These are phyloP conservation scores for Peronospora tabacina DNA, from an alignment of 352 stramenopile genomes.

Conservation along the genomic window DNA sequence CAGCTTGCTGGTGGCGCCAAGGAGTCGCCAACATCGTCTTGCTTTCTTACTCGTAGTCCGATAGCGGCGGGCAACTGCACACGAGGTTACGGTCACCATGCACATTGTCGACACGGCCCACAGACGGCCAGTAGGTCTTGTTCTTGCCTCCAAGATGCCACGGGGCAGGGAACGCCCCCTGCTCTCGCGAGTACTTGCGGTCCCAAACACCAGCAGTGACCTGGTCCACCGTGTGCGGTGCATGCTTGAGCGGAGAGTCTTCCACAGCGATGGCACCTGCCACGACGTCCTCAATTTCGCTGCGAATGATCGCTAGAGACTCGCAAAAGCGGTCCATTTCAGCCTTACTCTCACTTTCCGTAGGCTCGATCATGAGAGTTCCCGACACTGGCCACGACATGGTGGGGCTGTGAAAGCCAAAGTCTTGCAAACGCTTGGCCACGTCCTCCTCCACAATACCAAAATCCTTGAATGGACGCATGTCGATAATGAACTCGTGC, in stretches of 20 bases:
- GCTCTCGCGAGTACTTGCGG: constrained; percentile 89
- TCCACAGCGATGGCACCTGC: constrained; percentile 87
- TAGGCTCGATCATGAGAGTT: constrained; percentile 99
- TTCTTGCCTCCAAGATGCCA: constrained; percentile 88
- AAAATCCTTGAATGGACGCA: constrained; percentile 93
- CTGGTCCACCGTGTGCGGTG: constrained; percentile 94
- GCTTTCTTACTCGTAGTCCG: constrained; percentile 80
- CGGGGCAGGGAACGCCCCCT: constrained; percentile 92
- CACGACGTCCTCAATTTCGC: constrained; percentile 96
- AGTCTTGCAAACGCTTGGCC: constrained; percentile 98
- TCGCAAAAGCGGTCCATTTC: constrained; percentile 98
- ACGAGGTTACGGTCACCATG: constrained; percentile 98
- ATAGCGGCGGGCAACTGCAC: constrained; percentile 96
- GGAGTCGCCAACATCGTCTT: constrained; percentile 4
- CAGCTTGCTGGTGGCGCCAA: constrained; percentile 11
- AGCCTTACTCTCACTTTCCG: constrained; percentile 96
- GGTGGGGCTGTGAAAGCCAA: constrained; percentile 98
- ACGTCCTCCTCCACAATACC: constrained; percentile 97
- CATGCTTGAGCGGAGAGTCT: constrained; percentile 94
- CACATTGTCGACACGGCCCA: constrained; percentile 97
- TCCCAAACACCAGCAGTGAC: constrained; percentile 92
- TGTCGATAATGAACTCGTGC: constrained; percentile 99
- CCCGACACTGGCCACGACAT: constrained; percentile 98
- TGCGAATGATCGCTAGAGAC: constrained; percentile 92
- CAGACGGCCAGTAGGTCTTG: constrained; percentile 98